phyloP scores from a whole-genome alignment of 257 asterid species.

The Cynanchum wilfordii region DNA sequence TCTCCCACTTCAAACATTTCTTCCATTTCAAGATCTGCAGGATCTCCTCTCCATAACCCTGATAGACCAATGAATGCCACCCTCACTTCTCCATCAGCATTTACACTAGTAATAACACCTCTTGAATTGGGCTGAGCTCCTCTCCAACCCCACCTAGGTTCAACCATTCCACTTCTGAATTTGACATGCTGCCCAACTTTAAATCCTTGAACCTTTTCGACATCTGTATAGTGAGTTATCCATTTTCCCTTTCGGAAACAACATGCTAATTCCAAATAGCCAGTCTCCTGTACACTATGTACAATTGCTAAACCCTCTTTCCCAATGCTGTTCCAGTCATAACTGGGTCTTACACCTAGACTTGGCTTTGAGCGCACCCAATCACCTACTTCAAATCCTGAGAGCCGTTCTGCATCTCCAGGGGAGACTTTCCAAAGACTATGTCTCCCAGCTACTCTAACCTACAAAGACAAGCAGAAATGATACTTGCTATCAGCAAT shows the following conservation, averaged over 20 bases:
- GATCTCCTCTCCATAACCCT: conserved; percentile 93
- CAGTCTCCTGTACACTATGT: conserved; percentile 83
- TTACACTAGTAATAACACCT: conserved; percentile 67
- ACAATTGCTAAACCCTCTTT: conserved; percentile 89
- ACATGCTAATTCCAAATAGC: conserved; percentile 89
- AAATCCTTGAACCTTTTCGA: conserved; percentile 77
- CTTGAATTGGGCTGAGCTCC: conserved; percentile 62
- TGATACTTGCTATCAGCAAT: conserved; percentile 11
- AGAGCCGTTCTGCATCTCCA: conserved; percentile 93
- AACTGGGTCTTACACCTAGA: conserved; percentile 91
- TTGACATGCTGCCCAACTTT: conserved; percentile 83
- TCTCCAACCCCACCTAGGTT: conserved; percentile 99
- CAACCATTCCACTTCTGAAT: conserved; percentile 65
- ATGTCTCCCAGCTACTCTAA: conserved; percentile 72
- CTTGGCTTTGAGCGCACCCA: conserved; percentile 96
- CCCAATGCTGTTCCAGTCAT: conserved; percentile 91
- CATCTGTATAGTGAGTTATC: conserved; percentile 73
- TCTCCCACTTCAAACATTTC: conserved; percentile 77
- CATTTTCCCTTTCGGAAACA: conserved; percentile 85
- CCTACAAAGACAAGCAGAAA: conserved; percentile 40
- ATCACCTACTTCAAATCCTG: conserved; percentile 94
- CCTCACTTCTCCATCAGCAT: conserved; percentile 87
- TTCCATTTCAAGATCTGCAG: conserved; percentile 74
- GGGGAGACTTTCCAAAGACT: conserved; percentile 91
- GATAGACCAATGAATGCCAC: conserved; percentile 63